Conservation (phyloP, 495 filamentous ascomycete species). For the Xylaria nigripes region DNA sequence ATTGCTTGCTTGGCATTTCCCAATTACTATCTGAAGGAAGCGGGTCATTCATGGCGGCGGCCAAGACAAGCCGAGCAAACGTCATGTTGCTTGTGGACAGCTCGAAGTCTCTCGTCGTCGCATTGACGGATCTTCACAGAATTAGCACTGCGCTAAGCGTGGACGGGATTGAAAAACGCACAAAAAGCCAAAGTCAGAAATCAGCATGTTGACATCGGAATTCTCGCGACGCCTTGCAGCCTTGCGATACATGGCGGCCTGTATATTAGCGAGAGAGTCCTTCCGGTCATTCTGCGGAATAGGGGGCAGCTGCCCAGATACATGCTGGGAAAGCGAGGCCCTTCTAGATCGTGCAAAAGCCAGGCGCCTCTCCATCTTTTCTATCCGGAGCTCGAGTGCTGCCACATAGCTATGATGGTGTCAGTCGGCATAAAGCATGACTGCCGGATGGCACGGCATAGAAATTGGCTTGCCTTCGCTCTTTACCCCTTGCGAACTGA, state of each 20-base stretch:
- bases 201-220: conserved; percentile 68
- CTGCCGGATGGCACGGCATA: neutral
- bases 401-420: conserved; percentile 65
- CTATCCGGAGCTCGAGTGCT: conserved; percentile 77
- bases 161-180: conserved; percentile 29
- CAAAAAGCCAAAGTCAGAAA: conserved; percentile 77
- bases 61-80: conserved; percentile 74
- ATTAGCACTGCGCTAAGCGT: conserved; percentile 1
- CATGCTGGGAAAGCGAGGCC: conserved; percentile 44
- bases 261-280: conserved; percentile 50
- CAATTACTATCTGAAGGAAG: conserved; percentile 48
- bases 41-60: conserved; percentile 58
- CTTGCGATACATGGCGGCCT: conserved; percentile 52
- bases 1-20: conserved; percentile 56
- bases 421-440: conserved; percentile 9
- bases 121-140: conserved; percentile 66
- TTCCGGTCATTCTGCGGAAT: conserved; percentile 40
- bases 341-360: conserved; percentile 51
- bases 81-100: conserved; percentile 77
- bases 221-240: conserved; percentile 53
- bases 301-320: conserved; percentile 33
- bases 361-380: conserved; percentile 70
- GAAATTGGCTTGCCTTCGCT: conserved; percentile 51
- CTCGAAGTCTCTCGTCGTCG: conserved; percentile 84
- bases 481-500: conserved; percentile 88